phyloP scores from a whole-genome alignment of 2,329 filamentous ascomycete species.

The Aspergillus sp. region DNA sequence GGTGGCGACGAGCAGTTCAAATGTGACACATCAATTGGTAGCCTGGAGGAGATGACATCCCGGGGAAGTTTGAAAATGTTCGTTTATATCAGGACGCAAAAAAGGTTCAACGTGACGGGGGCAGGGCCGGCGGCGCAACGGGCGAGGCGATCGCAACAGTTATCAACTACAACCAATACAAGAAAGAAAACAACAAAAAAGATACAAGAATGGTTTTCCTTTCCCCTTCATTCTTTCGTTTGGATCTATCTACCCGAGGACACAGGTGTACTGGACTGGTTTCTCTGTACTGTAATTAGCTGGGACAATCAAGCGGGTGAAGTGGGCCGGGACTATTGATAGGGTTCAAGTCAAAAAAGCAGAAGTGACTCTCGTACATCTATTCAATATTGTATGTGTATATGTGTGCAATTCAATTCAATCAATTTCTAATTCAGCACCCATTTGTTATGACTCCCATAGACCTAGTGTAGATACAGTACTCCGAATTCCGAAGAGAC shows the following conservation, averaged over 20 bases:
- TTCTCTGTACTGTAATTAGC: constrained; percentile 30
- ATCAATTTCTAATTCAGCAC: too few species aligned
- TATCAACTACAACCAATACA: background rate
- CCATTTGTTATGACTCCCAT: too few species aligned
- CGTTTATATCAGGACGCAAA: constrained; percentile 4
- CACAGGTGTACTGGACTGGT: constrained; percentile 18
- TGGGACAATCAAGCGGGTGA: constrained; percentile 19
- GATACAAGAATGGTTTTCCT: constrained; percentile 18
- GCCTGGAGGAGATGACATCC: constrained; percentile 10
- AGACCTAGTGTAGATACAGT: too few species aligned
- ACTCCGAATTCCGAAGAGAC: too few species aligned
- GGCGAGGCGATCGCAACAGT: background rate
- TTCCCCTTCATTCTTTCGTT: constrained; percentile 14
- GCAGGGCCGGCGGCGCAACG: constrained; percentile 11
- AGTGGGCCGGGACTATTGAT: constrained; percentile 7
- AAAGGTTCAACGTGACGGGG: constrained; percentile 14
- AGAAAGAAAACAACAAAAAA: constrained; percentile 12
- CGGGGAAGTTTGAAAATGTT: constrained; percentile 7
- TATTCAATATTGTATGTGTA: background rate
- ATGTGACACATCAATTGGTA: constrained; percentile 19
- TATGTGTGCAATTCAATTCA: too few species aligned
- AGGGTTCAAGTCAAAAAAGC: constrained; percentile 9
- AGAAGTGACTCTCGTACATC: constrained; percentile 18
- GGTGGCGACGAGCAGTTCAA: constrained; percentile 19
- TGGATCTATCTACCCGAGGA: constrained; percentile 3